Base-by-base conservation (phyloP, 306 rosid genomes). In the Trifolium fragiferum region DNA sequence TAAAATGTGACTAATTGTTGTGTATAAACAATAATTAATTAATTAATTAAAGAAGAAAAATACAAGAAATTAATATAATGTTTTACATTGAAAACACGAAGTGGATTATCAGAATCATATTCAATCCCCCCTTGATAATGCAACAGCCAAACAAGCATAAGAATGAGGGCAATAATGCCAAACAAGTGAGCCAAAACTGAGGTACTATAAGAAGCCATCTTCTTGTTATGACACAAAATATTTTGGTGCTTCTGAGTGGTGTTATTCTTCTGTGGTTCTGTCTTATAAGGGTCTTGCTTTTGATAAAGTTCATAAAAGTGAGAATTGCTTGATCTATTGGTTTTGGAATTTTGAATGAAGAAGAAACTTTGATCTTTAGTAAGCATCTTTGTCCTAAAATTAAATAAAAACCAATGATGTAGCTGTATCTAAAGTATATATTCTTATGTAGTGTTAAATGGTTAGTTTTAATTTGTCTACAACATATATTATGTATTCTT, bases 91-190 rank as follows among this genome's bases (percentile, higher is more conserved):
- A 92, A 94, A 66, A 94, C 96, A 7, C 77, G 88, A 43, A 4
- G 8, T 4, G 81, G 6, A 44, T 83, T 33, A 3, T 62, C 58
- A 40, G 96, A 90, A 75, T 86, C 92, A 82, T 90, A 94, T n/a
- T 83, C 87, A 5, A 94, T 77, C 11, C 93, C 97, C 13, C 79
- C 99, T 2, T 95, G 93, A 60, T 82, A 92, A 74, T 92, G 95
- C 64, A 92, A 50, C 71, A 94, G 51, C 99, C 99, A 94, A 65
- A 90, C 82, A 32, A 94, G 95, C 86, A 89, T 7, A 78, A 94
- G 93, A 50, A 89, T 68, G 78, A 88, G 19, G 40, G 95, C 86
- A 38, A 84, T 58, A 54, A 94, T 3, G 62, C 99, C 99, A 81
- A 86, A 87, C 65, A 94, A 78, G 37, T 90, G 90, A 23, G 99